phyloP scores from a whole-genome alignment of 805 yeast genomes.

The Yueomyces sinensis region DNA sequence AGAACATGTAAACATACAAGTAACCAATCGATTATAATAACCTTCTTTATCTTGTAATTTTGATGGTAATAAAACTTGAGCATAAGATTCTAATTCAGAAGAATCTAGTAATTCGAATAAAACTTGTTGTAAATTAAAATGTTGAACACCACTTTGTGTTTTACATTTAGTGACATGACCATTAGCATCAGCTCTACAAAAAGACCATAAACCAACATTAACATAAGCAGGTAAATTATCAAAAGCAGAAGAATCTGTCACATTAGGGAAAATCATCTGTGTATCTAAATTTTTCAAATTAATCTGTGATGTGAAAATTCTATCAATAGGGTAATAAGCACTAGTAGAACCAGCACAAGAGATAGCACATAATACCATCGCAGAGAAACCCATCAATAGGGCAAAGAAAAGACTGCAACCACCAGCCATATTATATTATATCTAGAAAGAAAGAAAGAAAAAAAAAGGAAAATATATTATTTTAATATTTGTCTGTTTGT shows the following conservation, averaged over 20 bases:
- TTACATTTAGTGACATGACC: constrained; percentile 14
- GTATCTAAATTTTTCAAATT: constrained; percentile 26
- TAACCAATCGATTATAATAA: constrained; percentile 34
- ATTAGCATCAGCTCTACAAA: constrained; percentile 34
- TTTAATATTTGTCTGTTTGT: no score
- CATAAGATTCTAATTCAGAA: constrained; percentile 12
- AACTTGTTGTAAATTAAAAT: constrained; percentile 14
- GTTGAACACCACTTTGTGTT: constrained; percentile 18
- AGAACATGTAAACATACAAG: constrained; percentile 47
- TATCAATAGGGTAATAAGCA: constrained; percentile 28
- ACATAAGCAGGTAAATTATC: constrained; percentile 31
- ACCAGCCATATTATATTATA: constrained; percentile 9
- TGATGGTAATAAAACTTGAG: constrained; percentile 38
- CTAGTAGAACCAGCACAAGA: constrained; percentile 41
- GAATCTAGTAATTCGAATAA: constrained; percentile 19
- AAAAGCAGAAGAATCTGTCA: constrained; percentile 7
- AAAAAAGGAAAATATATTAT: no score
- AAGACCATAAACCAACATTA: constrained; percentile 51
- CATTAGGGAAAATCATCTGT: constrained; percentile 8
- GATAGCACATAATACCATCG: constrained; percentile 34
- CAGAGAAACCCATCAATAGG: constrained; percentile 25
- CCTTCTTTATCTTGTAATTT: constrained; percentile 33
- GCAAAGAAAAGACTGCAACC: constrained; percentile 10
- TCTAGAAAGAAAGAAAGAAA: no score
- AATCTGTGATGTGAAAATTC: constrained; percentile 36